Base-by-base conservation (phyloP, 495 filamentous ascomycete species). In the Evansstolkia leycettana region DNA sequence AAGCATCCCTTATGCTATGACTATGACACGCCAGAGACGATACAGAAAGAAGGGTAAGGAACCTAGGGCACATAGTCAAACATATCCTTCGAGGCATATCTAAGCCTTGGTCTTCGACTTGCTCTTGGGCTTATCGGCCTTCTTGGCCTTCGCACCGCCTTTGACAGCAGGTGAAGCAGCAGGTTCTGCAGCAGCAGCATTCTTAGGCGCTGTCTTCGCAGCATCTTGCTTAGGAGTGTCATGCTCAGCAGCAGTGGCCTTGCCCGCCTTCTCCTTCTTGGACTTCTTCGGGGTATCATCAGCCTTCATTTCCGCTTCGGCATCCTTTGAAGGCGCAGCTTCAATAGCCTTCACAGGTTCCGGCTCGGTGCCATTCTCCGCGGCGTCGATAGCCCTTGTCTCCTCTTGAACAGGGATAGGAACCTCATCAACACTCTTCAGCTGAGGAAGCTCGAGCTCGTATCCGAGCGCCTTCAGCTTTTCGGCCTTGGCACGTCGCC, bases 391-490 rank as follows among this genome's bases (percentile, higher is more conserved):
- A 12, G 50, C 47, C 38, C 56, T 49, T 29, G 39, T 33, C 25
- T 41, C 46, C 36, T 63, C 55, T 41, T 62, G 57, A 19, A 64
- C 41, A 16, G 65, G 64, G 26, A n/a, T n/a, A n/a, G n/a, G n/a
- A 9, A 82, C 68, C 28, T 64, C 64, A 17, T 73, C 72, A 26
- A 84, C 70, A 23, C 66, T 63, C 67, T 80, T 90, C 46, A 94
- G 55, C 41, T 64, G 60, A 2, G 86, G 85, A 10, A 75, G 65
- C 28, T 84, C 75, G 48, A 85, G 82, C 34, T 92, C 81, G 57
- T 98, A 98, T 15, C 78, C 90, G 31, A 94, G 58, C 25, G 61
- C 76, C 67, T 82, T 80, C 39, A 94, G 56, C 64, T 83, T 82
- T 52, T 81, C 69, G 1, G 72, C 73, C 58, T 84, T 80, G 34